Evolutionary conservation across 2,329 filamentous ascomycete genomes (phyloP).

Genomic region (Pseudogymnoascus sp.): DNA sequence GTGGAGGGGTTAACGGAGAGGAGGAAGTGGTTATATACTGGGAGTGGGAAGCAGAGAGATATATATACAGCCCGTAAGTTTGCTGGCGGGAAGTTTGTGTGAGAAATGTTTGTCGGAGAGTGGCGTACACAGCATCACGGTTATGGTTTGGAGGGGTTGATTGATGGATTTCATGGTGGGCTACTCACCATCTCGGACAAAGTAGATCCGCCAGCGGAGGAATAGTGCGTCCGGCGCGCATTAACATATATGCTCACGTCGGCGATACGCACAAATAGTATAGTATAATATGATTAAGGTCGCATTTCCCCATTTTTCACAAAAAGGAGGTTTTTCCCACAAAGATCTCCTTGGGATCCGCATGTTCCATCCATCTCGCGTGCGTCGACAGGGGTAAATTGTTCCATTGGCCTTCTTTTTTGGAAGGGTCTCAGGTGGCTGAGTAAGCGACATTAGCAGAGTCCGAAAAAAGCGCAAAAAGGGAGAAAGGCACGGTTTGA

Average conservation of each 20-base stretch:
- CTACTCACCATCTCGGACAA: neutral
- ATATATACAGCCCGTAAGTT: neutral
- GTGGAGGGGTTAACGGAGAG: neutral
- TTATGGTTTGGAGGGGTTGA: neutral
- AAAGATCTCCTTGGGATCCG: neutral
- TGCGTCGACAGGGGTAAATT: neutral
- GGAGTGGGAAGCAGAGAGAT: neutral
- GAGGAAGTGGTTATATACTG: neutral
- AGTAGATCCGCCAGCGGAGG: neutral
- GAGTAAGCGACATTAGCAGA: neutral
- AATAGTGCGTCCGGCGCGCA: neutral
- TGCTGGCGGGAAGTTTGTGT: neutral
- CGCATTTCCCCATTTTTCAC: neutral
- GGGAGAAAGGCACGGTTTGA: neutral
- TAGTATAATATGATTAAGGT: neutral
- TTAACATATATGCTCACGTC: neutral
- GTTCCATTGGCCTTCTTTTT: slow-evolving; percentile 1
- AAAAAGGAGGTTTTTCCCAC: neutral
- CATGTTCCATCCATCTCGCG: neutral
- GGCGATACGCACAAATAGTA: neutral
- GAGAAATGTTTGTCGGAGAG: neutral
- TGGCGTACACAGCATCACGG: neutral
- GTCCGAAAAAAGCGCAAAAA: neutral
- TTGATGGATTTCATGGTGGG: neutral
- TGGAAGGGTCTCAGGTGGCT: neutral